Evolutionary conservation across 2,329 filamentous ascomycete species (phyloP).

Genomic region (Daldinia sp.): DNA sequence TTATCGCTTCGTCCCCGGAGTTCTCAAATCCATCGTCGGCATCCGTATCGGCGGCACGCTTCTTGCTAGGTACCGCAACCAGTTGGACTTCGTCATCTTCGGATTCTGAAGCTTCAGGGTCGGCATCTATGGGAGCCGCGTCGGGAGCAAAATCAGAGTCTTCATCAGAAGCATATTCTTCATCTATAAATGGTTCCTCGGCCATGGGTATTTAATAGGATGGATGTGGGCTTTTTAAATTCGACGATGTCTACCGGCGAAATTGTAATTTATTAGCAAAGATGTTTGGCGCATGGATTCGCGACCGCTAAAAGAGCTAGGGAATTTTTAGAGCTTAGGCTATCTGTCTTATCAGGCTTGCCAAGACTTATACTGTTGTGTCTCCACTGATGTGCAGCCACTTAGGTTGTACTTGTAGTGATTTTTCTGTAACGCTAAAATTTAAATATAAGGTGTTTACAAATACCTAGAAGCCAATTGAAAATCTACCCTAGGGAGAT

Average conservation of each 20-base stretch:
- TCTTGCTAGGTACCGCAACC: conserved; percentile 49
- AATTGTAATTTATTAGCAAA: conserved; percentile 1
- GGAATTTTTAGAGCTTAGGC: conserved; percentile 6
- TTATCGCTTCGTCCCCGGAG: conserved; percentile 79
- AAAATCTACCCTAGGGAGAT: no score
- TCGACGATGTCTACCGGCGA: conserved; percentile 2
- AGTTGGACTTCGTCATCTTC: conserved; percentile 53
- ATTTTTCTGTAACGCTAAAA: not conserved
- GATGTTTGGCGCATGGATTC: conserved; percentile 12
- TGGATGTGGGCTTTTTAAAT: not conserved
- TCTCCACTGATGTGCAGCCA: no score
- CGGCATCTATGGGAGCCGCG: conserved; percentile 59
- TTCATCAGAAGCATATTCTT: conserved; percentile 75
- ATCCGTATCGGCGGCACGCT: conserved; percentile 44
- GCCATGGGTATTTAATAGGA: conserved; percentile 54
- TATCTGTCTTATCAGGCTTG: conserved; percentile 3
- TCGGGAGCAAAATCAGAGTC: conserved; percentile 81
- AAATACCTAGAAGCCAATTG: not conserved
- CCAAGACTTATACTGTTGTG: not conserved
- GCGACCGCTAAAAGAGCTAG: conserved; percentile 4
- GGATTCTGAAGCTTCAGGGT: conserved; percentile 64
- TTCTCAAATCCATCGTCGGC: conserved; percentile 68
- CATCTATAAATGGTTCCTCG: conserved; percentile 56
- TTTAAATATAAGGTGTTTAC: not conserved
- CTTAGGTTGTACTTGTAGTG: not conserved